A percentile compares a stretch with the other conserved stretches of the same genome.
Evolutionary conservation across 2,329 filamentous ascomycete species (phyloP).

Genomic region (Botrytis fabae): DNA sequence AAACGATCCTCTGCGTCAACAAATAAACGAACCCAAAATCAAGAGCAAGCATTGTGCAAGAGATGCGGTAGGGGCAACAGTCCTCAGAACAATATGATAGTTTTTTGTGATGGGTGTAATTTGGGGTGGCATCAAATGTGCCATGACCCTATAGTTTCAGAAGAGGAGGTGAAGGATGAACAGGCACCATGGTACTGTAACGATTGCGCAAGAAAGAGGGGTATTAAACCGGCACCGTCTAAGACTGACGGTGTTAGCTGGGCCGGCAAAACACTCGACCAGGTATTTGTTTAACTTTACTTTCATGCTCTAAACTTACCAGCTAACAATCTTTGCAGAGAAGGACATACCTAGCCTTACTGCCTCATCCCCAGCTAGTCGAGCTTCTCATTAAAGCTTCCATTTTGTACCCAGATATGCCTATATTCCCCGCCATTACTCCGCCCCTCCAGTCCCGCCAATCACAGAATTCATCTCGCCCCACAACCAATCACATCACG

Average conservation of each 20-base stretch:
- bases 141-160: conserved; percentile 72
- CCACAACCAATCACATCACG: conserved; percentile 33
- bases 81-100: conserved; percentile 73
- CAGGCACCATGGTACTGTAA: conserved; percentile 72
- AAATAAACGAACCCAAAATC: conserved; percentile 57
- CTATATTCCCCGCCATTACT: conserved; percentile 55
- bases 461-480: conserved; percentile 26
- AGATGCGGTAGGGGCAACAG: conserved; percentile 72
- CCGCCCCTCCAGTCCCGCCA: conserved; percentile 22
- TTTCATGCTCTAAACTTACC: background rate
- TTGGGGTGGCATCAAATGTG: conserved; percentile 79
- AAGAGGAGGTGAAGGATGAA: conserved; percentile 65
- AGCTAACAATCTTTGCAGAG: conserved; percentile 47
- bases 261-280: conserved; percentile 42
- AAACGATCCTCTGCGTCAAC: conserved; percentile 40
- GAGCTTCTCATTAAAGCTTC: conserved; percentile 63
- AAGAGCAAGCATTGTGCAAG: conserved; percentile 64
- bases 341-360: conserved; percentile 60
- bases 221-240: conserved; percentile 44
- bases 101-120: conserved; percentile 83
- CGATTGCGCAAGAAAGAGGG: conserved; percentile 55
- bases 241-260: conserved; percentile 36
- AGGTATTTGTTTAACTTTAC: conserved; percentile 41
- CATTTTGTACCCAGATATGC: conserved; percentile 62
- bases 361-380: conserved; percentile 63